phyloP scores from a whole-genome alignment of 805 yeast species.

The Yamadazyma akitaensis region DNA sequence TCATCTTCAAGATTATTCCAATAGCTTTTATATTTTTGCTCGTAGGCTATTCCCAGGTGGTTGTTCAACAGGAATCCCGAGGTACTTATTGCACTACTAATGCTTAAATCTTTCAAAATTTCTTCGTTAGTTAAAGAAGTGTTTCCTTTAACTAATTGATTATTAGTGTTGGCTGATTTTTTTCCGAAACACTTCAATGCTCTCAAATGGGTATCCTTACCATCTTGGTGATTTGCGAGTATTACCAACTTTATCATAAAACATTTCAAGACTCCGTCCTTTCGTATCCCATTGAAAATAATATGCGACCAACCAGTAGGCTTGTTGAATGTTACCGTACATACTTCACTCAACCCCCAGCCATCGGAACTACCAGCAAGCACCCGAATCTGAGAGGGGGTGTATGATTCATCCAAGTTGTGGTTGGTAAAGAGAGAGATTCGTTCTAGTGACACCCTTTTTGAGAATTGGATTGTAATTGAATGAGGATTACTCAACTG shows the following conservation, averaged over 20 bases:
- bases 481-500: constrained; percentile 71
- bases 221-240: constrained; percentile 83
- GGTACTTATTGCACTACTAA: constrained; percentile 22
- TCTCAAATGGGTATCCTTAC: constrained; percentile 90
- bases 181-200: constrained; percentile 58
- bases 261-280: constrained; percentile 60
- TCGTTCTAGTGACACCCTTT: constrained; percentile 64
- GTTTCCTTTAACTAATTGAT: not conserved
- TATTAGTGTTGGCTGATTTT: constrained; percentile 17
- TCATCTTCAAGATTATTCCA: not conserved
- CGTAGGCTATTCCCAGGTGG: constrained; percentile 9
- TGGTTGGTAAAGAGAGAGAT: constrained; percentile 71
- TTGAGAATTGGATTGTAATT: constrained; percentile 75
- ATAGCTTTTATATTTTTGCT: constrained; percentile 5
- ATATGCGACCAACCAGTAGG: constrained; percentile 81
- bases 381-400: constrained; percentile 69
- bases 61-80: constrained; percentile 31
- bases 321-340: constrained; percentile 52
- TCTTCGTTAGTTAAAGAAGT: constrained; percentile 13
- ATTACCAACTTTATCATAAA: constrained; percentile 62
- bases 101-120: constrained; percentile 22
- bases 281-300: constrained; percentile 51
- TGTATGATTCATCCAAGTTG: constrained; percentile 81
- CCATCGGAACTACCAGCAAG: constrained; percentile 72
- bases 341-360: constrained; percentile 70